Evolutionary conservation across 768 basidiomycete genomes (phyloP).

Genomic region (Tylopilus sp.): DNA sequence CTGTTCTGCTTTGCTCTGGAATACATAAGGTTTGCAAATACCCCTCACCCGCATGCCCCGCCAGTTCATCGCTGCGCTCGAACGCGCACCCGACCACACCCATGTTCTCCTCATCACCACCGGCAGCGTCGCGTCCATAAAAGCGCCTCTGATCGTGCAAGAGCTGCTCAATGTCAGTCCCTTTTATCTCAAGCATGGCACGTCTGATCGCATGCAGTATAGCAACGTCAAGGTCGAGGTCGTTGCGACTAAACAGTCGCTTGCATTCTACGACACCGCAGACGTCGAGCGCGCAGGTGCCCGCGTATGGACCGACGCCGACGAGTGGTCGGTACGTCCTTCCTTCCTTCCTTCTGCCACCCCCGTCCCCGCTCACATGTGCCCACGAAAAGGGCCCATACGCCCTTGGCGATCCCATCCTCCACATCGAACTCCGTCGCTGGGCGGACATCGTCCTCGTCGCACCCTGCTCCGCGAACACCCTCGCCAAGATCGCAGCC

Average conservation of each 20-base stretch:
- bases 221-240: conserved; percentile 75
- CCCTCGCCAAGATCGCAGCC: conserved; percentile 86
- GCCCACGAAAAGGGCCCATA: conserved; percentile 53
- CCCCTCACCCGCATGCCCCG: conserved; percentile 7
- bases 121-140: conserved; percentile 95
- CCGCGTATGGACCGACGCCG: conserved; percentile 82
- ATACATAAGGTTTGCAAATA: conserved; percentile 1
- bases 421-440: conserved; percentile 90
- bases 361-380: not conserved
- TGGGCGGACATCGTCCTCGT: conserved; percentile 97
- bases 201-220: conserved; percentile 45
- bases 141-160: conserved; percentile 83
- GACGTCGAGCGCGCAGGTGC: conserved; percentile 51
- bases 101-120: conserved; percentile 86
- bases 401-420: conserved; percentile 83
- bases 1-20: not conserved
- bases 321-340: conserved; percentile 83
- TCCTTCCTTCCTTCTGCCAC: too few species aligned
- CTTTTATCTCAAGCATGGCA: not conserved
- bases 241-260: conserved; percentile 72
- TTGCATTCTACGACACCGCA: conserved; percentile 67
- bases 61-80: conserved; percentile 27
- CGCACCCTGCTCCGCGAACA: conserved; percentile 96
- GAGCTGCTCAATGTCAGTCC: conserved; percentile 68
- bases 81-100: conserved; percentile 22